These are phyloP conservation scores for Verticillium zaregamsianum DNA, from an alignment of 2,329 filamentous ascomycete genomes.

Conservation along the genomic window DNA sequence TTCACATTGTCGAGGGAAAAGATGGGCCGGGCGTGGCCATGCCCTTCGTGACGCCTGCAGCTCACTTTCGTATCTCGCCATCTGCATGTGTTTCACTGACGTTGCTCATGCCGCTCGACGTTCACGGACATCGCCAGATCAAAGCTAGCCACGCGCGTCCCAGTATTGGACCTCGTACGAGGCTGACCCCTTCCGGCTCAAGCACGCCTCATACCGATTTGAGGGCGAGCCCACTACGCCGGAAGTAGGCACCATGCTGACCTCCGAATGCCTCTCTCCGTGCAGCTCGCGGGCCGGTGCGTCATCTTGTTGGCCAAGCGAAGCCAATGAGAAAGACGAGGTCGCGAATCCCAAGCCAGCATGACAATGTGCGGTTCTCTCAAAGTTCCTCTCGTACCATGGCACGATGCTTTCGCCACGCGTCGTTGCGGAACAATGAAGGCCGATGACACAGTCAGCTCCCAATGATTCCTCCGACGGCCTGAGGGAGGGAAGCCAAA, in stretches of 20 bases:
- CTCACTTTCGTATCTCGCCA: not conserved
- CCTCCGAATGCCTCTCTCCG: not conserved
- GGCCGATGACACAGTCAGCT: not conserved
- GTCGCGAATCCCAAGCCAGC: not conserved
- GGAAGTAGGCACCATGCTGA: not conserved
- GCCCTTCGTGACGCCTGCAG: not conserved
- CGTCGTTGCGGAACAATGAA: not conserved
- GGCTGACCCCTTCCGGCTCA: not conserved
- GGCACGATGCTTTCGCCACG: not conserved
- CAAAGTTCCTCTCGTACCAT: not conserved
- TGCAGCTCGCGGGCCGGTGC: not conserved
- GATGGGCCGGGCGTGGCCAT: not conserved
- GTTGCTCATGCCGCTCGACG: not conserved
- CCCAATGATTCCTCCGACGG: not conserved
- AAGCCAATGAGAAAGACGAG: not conserved
- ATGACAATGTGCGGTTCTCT: not conserved
- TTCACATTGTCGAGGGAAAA: not conserved
- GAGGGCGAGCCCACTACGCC: not conserved
- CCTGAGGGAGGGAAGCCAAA: not conserved
- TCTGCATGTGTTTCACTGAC: not conserved
- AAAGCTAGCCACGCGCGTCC: not conserved
- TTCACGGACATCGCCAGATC: not conserved
- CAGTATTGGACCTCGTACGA: too few species aligned
- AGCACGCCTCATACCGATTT: not conserved
- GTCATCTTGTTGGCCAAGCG: not conserved